Base-by-base conservation (phyloP, 2,329 filamentous ascomycete genomes). In the Phoma sp. region DNA sequence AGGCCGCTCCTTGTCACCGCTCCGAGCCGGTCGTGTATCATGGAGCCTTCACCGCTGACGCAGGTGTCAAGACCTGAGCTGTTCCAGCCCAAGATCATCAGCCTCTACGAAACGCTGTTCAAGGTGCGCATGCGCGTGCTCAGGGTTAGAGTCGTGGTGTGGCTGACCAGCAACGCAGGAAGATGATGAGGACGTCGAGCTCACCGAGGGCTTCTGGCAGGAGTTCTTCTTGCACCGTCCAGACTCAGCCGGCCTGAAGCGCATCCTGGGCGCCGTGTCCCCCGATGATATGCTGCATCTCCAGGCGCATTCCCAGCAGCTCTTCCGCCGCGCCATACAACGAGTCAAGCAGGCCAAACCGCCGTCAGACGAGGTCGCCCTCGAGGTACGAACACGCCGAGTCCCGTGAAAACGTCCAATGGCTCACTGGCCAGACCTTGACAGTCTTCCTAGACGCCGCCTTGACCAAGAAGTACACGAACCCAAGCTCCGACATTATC, bases 401-500 rank as follows among this genome's bases (percentile, higher is more conserved):
- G 25, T n/a, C 21, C 22, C 15, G 21, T 33, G 22, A 19, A 24
- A 25, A 27, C 32, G 38, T 46, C 57, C 65, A 57, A 61, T 78
- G 69, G 81, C 80, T 78, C 72, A 79, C 77, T 64, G 71, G 64
- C 68, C 74, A 98, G 91, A 98, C 93, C 57, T 84, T 98, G 71
- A 92, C 89, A 74, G 88, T 90, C 43, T 97, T 98, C 76, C 84
- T 99, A 72, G 88, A 88, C 44, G 87, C 87, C 50, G 84, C 96
- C 17, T 81, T 98, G 58, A 85, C 85, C 54, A 99, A 98, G 78
- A 92, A 89, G 74, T 99, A 96, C 75, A 92, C 91, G 22, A 97
- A 97, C 69, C 91, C 93, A 6, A 97, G 92, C 75, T 95, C 95
- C 44, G 95, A 98, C 76, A 90, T 97, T 65, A 96, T 99, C 70